A percentile compares a stretch with the other conserved stretches of the same genome.
Conservation (phyloP, 2,329 filamentous ascomycete species). For the Lachnellula arida region DNA sequence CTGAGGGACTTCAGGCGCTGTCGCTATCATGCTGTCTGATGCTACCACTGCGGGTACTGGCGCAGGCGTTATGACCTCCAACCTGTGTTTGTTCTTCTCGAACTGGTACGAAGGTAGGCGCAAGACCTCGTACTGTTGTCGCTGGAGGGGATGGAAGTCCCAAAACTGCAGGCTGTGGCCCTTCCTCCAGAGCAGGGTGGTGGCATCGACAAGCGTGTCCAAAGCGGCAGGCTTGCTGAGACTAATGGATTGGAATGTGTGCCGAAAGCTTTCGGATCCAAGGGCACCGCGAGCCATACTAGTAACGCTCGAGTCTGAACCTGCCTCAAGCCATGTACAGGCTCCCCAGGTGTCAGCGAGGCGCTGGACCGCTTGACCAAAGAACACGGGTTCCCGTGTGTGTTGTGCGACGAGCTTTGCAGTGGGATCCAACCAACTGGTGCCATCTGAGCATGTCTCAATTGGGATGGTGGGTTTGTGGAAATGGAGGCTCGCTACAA, state of each 20-base stretch:
- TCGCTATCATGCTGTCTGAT: background rate
- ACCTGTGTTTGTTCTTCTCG: conserved; percentile 2
- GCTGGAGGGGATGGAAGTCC: background rate
- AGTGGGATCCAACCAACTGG: background rate
- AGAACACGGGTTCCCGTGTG: conserved; percentile 26
- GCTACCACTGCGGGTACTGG: background rate
- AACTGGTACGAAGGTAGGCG: conserved; percentile 2
- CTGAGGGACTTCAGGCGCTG: background rate
- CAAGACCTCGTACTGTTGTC: background rate
- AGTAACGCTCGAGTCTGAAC: conserved; percentile 24
- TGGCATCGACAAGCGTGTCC: background rate
- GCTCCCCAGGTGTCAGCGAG: conserved; percentile 13
- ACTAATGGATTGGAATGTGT: background rate
- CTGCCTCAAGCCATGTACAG: conserved; percentile 33
- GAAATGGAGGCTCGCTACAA: conserved; percentile 21
- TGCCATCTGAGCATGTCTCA: conserved; percentile 12
- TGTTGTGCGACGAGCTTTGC: conserved; percentile 11
- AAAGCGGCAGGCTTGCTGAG: background rate
- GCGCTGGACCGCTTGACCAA: conserved; percentile 23
- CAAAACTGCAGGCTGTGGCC: background rate
- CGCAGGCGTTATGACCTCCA: background rate
- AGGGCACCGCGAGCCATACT: conserved; percentile 30
- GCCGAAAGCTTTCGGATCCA: background rate
- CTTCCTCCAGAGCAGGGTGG: background rate
- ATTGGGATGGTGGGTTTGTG: conserved; percentile 25